Percentiles rank a stretch among this genome's conserved stretches.
These are phyloP conservation scores for Lolium multiflorum DNA, from an alignment of 176 grass and related monocot genomes.

Conservation along the genomic window DNA sequence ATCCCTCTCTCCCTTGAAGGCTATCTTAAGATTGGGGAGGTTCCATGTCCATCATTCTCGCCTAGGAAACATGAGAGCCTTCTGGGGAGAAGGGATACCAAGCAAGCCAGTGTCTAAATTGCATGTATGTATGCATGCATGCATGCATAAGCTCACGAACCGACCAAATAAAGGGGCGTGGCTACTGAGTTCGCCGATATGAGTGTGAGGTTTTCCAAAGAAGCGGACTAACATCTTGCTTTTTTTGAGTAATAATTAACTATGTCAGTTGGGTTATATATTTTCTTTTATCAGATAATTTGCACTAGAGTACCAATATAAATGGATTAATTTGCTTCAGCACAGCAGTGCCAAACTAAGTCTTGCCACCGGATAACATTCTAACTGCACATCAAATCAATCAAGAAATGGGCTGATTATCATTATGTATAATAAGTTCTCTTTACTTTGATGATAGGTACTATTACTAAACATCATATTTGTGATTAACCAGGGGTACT, in stretches of 20 bases:
- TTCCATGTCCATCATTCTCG: not conserved
- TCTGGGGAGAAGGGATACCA: conserved; percentile 40
- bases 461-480: not conserved
- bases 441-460: not conserved
- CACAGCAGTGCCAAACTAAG: not conserved
- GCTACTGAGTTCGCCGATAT: not conserved
- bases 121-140: not conserved
- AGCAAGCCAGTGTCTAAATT: conserved; percentile 33
- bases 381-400: not conserved
- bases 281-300: not conserved
- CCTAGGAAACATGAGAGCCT: conserved; percentile 38
- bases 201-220: not conserved
- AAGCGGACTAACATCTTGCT: not conserved
- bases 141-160: not conserved
- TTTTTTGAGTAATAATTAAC: not conserved
- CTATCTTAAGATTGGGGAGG: conserved; percentile 9
- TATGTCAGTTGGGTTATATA: not conserved
- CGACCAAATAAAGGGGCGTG: not conserved
- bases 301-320: not conserved
- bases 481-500: not conserved
- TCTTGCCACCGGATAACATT: not conserved
- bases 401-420: not conserved
- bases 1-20: conserved; percentile 66
- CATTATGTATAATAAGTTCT: not conserved
- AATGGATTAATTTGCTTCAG: not conserved